Conservation (phyloP, 768 basidiomycete genomes). For the Mycena galericulata region DNA sequence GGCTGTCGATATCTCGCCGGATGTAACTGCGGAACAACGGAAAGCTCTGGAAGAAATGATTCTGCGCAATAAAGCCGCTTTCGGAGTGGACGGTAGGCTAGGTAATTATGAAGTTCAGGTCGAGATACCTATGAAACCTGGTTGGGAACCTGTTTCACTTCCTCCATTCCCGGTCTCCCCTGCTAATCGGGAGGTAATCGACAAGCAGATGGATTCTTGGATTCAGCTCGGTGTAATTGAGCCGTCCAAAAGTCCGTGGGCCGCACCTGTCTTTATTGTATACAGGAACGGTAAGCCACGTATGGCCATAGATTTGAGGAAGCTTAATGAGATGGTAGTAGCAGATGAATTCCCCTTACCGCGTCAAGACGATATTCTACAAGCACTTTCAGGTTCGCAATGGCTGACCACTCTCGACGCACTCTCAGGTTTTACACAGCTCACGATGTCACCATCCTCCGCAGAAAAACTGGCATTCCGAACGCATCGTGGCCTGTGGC, state of each 20-base stretch:
- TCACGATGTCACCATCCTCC: not conserved
- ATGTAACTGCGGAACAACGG: not conserved
- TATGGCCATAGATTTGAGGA: constrained; percentile 48
- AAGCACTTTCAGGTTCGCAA: constrained; percentile 25
- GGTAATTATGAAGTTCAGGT: not conserved
- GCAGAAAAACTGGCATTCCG: constrained; percentile 48
- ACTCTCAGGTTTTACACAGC: not conserved
- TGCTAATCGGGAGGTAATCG: not conserved
- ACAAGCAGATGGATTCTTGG: constrained; percentile 41
- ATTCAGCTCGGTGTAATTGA: constrained; percentile 52
- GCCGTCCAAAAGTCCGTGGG: constrained; percentile 47
- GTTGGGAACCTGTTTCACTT: not conserved
- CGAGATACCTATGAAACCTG: constrained; percentile 2
- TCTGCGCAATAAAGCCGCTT: not conserved
- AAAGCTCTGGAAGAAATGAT: not conserved
- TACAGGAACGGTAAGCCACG: constrained; percentile 52
- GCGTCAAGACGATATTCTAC: constrained; percentile 40
- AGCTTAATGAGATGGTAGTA: constrained; percentile 34
- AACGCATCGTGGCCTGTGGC: constrained; percentile 51
- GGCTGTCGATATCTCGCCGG: not conserved
- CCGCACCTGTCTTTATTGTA: not conserved
- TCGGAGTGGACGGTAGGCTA: not conserved
- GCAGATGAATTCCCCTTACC: not conserved
- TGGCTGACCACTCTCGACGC: not conserved
- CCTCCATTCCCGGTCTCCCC: constrained; percentile 1